Base-by-base conservation (phyloP, 2,329 filamentous ascomycete species). In the Exophiala spinifera region DNA sequence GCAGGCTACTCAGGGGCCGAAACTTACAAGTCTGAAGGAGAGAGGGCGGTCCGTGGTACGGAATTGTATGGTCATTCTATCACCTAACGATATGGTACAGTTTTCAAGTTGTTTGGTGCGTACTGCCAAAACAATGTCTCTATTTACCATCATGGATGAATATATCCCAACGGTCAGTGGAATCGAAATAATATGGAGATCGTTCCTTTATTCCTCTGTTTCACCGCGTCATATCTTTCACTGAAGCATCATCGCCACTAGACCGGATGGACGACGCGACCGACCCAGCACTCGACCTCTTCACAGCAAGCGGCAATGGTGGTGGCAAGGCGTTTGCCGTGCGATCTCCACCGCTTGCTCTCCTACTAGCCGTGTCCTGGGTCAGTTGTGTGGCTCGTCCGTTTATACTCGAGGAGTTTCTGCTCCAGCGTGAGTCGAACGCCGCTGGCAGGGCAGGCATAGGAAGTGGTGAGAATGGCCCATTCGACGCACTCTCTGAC, bases 401-500 rank as follows among this genome's bases (percentile, higher is more conserved):
- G n/a, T 21, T 25, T 14, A 44, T 13, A 25, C 56, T 59, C 19
- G 52, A 56, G 5, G 56, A 59, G 21, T 59, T 59, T 11, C 39
- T 31, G 46, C 56, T 59, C 53, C 53, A 59, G n/a, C 56, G 56
- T 20, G 56, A 59, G 23, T 50, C 46, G 13, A 33, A 21, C 17
- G 10, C 17, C 7, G 43, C 20, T 1, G n/a, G n/a, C 42, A 15
- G 7, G 11, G 49, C 33, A 8, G 52, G 46, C 34, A 56, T 45
- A 15, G 53, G 53, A 4, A 48, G 37, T 4, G 57, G 57, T 28
- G 57, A 60, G 37, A 37, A 56, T 14, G 57, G 57, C 5, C 53
- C 51, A 37, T 60, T 60, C 13, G 57, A 60, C 1, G 55, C 49
- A 40, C 55, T 57, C n/a, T 60, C 57, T 7, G 55, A 57, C 1